Base-by-base conservation (phyloP, 345 rosid species). In the Eucalyptus erythrocorys region DNA sequence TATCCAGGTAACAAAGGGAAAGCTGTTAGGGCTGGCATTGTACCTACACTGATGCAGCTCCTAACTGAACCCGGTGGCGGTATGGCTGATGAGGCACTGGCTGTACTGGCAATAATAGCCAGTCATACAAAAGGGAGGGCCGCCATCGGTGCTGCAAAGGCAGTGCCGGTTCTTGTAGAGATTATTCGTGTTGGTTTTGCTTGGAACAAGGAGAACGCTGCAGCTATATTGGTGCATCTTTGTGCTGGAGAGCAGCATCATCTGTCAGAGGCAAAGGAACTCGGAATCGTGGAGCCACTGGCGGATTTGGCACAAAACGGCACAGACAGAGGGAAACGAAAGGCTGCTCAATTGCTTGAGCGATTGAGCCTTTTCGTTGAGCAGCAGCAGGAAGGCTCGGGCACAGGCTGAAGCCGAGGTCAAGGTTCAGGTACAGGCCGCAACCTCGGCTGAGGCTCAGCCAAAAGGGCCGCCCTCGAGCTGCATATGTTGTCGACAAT, bases 1-100 rank as follows among this genome's bases (percentile, higher is more conserved):
- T 97, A 93, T 92, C 99, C 92, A 92, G 99, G 99, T 88, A 98
- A 98, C 95, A 98, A 95, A 89, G 99, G 99, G 57, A 98, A 94
- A 93, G 99, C 99, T 17, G 97, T 97, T 61, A 94, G 95, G 86
- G 99, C 99, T 47, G 98, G 99, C 71, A 93, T 96, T 86, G 93
- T 96, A 57, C 96, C 97, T 27, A 94, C 94, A 0, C 90, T 97
- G 87, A 93, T 95, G 91, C 89, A 85, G 66, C 90, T 97, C 87
- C 91, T 97, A 85, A 96, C 96, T 85, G 97, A 95, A 90, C 94
- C 96, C 3, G 97, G 96, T 79, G 95, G 95, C 30, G 94, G 95
- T 76, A 95, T 97, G 98, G 94, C 94, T 30, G 99, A 96, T 85
- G 97, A 96, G 89, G 96, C 99, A 22, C 94, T 97, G 5, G 97